Evolutionary conservation across 2,329 filamentous ascomycete genomes (phyloP).

Genomic region (Aspergillus luchuensis): DNA sequence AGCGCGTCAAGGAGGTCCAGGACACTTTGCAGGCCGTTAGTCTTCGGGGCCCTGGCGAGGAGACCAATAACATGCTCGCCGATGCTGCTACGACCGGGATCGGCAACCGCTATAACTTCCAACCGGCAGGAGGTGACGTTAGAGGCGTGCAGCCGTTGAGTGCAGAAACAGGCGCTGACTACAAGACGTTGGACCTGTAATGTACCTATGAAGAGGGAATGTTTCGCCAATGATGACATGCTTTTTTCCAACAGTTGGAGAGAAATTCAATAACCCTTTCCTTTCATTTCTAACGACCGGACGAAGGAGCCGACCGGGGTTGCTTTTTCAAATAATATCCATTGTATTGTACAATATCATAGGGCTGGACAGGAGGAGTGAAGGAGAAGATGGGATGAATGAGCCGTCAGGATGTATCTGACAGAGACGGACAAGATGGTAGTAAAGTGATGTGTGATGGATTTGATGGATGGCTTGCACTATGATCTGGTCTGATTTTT

Average conservation of each 20-base stretch:
- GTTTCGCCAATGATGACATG: background rate
- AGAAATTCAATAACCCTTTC: background rate
- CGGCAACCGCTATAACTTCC: constrained; percentile 46
- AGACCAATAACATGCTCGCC: constrained; percentile 39
- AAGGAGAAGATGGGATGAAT: too few species aligned
- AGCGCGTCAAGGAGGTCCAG: constrained; percentile 80
- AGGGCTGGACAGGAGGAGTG: constrained; percentile 2
- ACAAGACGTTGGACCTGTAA: constrained; percentile 47
- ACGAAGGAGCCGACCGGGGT: background rate
- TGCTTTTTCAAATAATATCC: constrained; percentile 20
- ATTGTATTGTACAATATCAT: constrained; percentile 27
- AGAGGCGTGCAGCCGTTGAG: constrained; percentile 44
- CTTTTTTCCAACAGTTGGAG: background rate
- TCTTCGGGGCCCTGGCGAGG: constrained; percentile 46
- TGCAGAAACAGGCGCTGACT: constrained; percentile 42
- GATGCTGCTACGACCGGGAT: constrained; percentile 39
- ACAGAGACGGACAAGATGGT: background rate
- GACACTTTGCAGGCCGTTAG: constrained; percentile 60
- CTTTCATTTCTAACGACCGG: constrained; percentile 8
- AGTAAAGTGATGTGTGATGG: background rate
- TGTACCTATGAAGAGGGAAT: constrained; percentile 4
- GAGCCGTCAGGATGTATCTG: background rate
- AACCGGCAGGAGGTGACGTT: constrained; percentile 34
- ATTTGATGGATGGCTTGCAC: constrained; percentile 7
- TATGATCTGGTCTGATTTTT: constrained; percentile 2